A percentile compares a stretch with the other conserved stretches of the same genome.
Evolutionary conservation across 2,329 filamentous ascomycete species (phyloP).

Genomic region (Penicillium sp.): DNA sequence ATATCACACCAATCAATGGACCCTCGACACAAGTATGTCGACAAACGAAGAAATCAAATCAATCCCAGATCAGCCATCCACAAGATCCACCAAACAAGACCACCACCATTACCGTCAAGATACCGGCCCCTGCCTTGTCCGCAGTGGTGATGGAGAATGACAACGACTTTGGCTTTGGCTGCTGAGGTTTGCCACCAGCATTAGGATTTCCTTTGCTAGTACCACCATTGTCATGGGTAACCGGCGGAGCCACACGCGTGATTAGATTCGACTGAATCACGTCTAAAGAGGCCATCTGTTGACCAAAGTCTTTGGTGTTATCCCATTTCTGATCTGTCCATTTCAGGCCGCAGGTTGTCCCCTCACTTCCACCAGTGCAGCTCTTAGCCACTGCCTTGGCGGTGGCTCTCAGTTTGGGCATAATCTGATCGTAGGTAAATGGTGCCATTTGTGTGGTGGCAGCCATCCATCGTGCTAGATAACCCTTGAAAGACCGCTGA

Average conservation of each 20-base stretch:
- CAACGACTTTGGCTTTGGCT: conserved; percentile 11
- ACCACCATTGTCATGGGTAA: conserved; percentile 30
- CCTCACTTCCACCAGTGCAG: conserved; percentile 48
- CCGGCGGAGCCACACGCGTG: conserved; percentile 26
- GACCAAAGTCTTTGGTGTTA: conserved; percentile 36
- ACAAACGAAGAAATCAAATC: conserved; percentile 4
- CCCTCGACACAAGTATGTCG: not conserved
- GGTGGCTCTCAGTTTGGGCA: conserved; percentile 51
- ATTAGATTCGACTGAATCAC: conserved; percentile 36
- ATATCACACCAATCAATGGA: not conserved
- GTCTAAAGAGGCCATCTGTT: conserved; percentile 40
- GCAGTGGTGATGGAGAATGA: conserved; percentile 27
- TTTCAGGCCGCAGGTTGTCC: conserved; percentile 37
- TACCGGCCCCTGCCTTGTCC: conserved; percentile 42
- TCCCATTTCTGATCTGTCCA: conserved; percentile 40
- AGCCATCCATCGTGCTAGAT: conserved; percentile 58
- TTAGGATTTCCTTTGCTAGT: conserved; percentile 33
- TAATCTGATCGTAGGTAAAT: conserved; percentile 49
- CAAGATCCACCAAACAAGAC: conserved; percentile 33
- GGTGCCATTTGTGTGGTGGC: conserved; percentile 56
- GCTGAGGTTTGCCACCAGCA: conserved; percentile 20
- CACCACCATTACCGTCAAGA: conserved; percentile 40
- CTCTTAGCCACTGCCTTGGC: conserved; percentile 53
- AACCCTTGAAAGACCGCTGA: conserved; percentile 63
- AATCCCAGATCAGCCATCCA: conserved; percentile 37